Evolutionary conservation across 805 yeast genomes (phyloP).

Genomic region (Candida peoriensis): DNA sequence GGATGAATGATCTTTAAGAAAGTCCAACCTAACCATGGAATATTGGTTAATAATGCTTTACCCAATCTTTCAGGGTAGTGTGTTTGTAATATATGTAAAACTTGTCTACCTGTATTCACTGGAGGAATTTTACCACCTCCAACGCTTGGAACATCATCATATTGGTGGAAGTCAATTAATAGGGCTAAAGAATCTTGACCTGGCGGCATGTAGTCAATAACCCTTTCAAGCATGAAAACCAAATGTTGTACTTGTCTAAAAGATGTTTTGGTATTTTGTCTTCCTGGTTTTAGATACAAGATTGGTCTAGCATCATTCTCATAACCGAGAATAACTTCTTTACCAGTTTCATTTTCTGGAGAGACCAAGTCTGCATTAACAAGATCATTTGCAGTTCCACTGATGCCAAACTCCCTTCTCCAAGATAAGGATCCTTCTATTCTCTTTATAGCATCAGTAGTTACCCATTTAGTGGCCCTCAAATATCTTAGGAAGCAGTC

Average conservation of each 20-base stretch:
- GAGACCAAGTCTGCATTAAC: slow-evolving; percentile 51
- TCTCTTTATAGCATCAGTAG: slow-evolving; percentile 65
- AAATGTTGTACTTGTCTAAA: slow-evolving; percentile 88
- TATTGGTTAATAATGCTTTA: slow-evolving; percentile 81
- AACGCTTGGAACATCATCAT: slow-evolving; percentile 44
- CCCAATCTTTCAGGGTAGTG: slow-evolving; percentile 97
- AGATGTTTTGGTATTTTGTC: slow-evolving; percentile 88
- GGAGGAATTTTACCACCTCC: slow-evolving; percentile 71
- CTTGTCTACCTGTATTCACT: slow-evolving; percentile 79
- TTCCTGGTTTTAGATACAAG: slow-evolving; percentile 83
- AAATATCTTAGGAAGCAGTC: slow-evolving; percentile 86
- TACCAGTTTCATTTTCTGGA: slow-evolving; percentile 83
- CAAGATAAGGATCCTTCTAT: slow-evolving; percentile 74
- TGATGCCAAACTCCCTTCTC: slow-evolving; percentile 87
- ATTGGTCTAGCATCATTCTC: slow-evolving; percentile 89
- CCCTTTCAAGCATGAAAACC: slow-evolving; percentile 85
- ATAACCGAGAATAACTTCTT: slow-evolving; percentile 82
- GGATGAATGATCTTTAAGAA: slow-evolving; percentile 87
- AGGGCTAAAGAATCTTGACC: slow-evolving; percentile 92
- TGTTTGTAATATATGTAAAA: slow-evolving; percentile 84
- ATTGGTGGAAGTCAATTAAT: slow-evolving; percentile 83
- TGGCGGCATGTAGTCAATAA: slow-evolving; percentile 88
- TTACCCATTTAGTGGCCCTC: slow-evolving; percentile 91
- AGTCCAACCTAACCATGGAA: slow-evolving; percentile 89
- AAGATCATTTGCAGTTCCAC: slow-evolving; percentile 39